These are phyloP conservation scores for Pulveroboletus sp. DNA, from an alignment of 768 basidiomycete genomes.

Conservation along the genomic window DNA sequence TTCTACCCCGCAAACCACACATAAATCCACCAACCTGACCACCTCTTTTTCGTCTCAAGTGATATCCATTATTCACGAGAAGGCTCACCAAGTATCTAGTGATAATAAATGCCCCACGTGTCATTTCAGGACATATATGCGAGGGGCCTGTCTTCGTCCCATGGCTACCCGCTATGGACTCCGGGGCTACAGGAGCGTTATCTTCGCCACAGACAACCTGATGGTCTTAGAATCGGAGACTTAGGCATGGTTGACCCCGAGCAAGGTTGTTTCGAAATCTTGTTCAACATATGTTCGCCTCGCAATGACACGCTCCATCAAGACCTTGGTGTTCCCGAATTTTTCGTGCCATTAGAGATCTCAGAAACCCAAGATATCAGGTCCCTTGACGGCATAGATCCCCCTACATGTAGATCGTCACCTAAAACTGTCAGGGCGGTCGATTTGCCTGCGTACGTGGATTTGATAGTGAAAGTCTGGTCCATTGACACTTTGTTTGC, in stretches of 20 bases:
- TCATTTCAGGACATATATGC: conserved; percentile 18
- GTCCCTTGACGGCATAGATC: neutral
- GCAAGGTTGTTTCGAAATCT: conserved; percentile 33
- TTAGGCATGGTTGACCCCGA: conserved; percentile 31
- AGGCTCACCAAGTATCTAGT: too few species aligned
- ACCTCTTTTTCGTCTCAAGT: too few species aligned
- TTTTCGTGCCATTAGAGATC: conserved; percentile 22
- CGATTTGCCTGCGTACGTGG: neutral
- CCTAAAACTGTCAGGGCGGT: neutral
- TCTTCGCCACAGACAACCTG: conserved; percentile 15
- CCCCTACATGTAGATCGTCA: conserved; percentile 2
- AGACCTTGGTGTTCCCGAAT: conserved; percentile 20
- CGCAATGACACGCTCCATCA: conserved; percentile 23
- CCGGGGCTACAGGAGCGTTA: conserved; percentile 26
- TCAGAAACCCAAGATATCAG: conserved; percentile 1
- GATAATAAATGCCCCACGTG: neutral
- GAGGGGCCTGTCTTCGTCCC: conserved; percentile 6
- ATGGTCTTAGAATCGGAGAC: conserved; percentile 35
- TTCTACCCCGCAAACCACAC: too few species aligned
- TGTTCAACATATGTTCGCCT: conserved; percentile 36
- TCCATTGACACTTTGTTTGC: too few species aligned
- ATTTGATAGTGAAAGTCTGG: neutral
- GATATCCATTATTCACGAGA: too few species aligned
- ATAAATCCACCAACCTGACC: too few species aligned
- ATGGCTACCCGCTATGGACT: conserved; percentile 34